phyloP scores from a whole-genome alignment of 176 grass and related monocot species.

The Aegilops longissima region DNA sequence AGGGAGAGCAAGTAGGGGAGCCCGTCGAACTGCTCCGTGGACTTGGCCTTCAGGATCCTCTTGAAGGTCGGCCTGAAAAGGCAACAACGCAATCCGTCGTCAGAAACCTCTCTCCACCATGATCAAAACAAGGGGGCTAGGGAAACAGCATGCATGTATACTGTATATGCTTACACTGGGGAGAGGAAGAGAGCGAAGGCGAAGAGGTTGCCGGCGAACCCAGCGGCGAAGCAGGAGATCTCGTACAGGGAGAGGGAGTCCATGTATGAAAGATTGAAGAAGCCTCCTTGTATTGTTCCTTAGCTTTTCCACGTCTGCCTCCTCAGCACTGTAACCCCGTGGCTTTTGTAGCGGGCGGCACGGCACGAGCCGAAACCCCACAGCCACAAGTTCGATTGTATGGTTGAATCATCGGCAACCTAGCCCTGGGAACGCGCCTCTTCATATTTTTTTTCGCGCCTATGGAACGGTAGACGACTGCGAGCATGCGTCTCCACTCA shows the following conservation, averaged over 20 bases:
- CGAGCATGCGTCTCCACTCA: not conserved
- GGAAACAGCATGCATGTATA: no score
- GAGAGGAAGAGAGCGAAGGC: conserved; percentile 77
- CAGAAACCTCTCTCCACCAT: not conserved
- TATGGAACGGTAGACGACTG: conserved; percentile 5
- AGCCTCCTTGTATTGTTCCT: not conserved
- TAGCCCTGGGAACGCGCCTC: conserved; percentile 8
- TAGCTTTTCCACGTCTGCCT: not conserved
- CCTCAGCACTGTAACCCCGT: conserved; percentile 6
- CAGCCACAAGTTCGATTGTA: conserved; percentile 11
- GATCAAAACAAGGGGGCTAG: not conserved
- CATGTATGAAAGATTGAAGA: conserved; percentile 18
- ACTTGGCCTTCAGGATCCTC: conserved; percentile 66
- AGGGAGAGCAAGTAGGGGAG: conserved; percentile 71
- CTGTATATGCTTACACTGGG: conserved; percentile 55
- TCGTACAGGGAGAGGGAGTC: conserved; percentile 51
- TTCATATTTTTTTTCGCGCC: not conserved
- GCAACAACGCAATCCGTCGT: not conserved
- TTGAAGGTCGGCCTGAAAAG: conserved; percentile 67
- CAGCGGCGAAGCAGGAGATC: conserved; percentile 59
- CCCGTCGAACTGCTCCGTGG: conserved; percentile 81
- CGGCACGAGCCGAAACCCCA: conserved; percentile 17
- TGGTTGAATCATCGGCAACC: not conserved
- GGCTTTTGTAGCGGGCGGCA: conserved; percentile 11
- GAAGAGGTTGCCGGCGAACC: conserved; percentile 66